Evolutionary conservation across 2,329 filamentous ascomycete genomes (phyloP), one percentile per base, ranked within the genome.

Genomic region (Pseudogymnoascus sp.): DNA sequence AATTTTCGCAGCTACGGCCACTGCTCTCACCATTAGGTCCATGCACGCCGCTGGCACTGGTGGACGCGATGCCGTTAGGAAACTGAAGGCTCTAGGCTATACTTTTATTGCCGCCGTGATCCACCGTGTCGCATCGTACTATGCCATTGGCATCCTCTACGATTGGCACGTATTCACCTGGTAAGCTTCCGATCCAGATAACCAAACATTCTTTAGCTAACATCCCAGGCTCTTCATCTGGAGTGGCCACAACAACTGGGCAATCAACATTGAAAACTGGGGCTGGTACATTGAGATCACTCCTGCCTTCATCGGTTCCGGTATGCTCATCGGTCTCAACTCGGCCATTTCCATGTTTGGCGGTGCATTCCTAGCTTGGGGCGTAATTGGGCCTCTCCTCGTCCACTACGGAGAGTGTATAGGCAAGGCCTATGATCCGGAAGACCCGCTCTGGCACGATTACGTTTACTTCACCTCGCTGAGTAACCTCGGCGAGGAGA

Each of bases 261-360:
- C 81, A 0, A 74, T 84, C 31, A 75, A 77, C 51, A 77, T 81
- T 15, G 82, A 86, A 71, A 84, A 80, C 71, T 86, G 84, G 84
- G 81, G 81, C 10, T 86, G 83, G 84, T 76, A 81, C 65, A 75
- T 84, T 51, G 82, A 85, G 66, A 80, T 78, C 66, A 85, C 83
- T 0, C 83, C 83, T 0, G 84, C 83, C 36, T 85, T 86, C 72
- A 83, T 85, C 64, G 83, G 83, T 5, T 73, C 73, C 38, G 78
- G 78, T 35, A 80, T 81, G 76, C 76, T 81, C 58, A 77, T 80
- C 58, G 79, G 79, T 65, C 70, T 81, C 51, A 81, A 85, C 70
- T 79, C 81, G 13, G 80, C 82, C 25, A 68, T 83, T 62, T 86
- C 83, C 8, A 84, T 84, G 78, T 81, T 81, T 64, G 75, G 67